Evolutionary conservation across 2,329 filamentous ascomycete genomes (phyloP).

Genomic region (Zymoseptoria ardabiliae): DNA sequence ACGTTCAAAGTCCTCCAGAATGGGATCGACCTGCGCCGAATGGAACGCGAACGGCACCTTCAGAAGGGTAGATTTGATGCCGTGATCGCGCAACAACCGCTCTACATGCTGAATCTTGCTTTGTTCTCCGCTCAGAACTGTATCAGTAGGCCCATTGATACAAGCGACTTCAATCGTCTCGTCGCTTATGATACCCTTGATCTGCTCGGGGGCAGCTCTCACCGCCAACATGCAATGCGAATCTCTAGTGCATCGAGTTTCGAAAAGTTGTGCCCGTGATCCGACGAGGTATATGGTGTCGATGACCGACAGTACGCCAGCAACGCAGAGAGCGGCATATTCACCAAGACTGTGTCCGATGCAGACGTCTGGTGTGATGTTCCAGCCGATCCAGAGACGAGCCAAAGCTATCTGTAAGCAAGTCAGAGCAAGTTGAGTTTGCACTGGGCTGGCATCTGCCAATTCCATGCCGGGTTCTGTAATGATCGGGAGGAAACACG

Average conservation of each 20-base stretch:
- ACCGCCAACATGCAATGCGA: slow-evolving; percentile 26
- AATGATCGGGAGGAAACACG: not conserved
- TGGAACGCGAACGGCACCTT: slow-evolving; percentile 28
- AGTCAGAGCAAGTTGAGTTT: slow-evolving; percentile 5
- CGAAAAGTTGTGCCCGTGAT: slow-evolving; percentile 27
- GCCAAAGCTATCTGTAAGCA: slow-evolving; percentile 10
- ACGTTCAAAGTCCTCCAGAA: slow-evolving; percentile 20
- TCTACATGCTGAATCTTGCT: slow-evolving; percentile 9
- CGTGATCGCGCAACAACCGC: slow-evolving; percentile 3
- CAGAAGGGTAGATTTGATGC: slow-evolving; percentile 11
- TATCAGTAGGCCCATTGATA: slow-evolving; percentile 21
- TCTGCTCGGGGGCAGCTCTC: slow-evolving; percentile 8
- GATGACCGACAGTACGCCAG: slow-evolving; percentile 7
- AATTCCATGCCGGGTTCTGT: not conserved
- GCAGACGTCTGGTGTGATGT: slow-evolving; percentile 7
- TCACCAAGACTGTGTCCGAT: slow-evolving; percentile 19
- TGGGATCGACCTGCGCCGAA: slow-evolving; percentile 26
- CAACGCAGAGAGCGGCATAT: slow-evolving; percentile 6
- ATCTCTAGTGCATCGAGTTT: slow-evolving; percentile 18
- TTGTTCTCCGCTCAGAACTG: slow-evolving; percentile 18
- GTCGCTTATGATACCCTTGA: slow-evolving; percentile 1
- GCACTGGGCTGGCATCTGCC: not conserved
- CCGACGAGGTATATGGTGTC: slow-evolving; percentile 32
- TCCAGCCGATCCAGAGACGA: not conserved
- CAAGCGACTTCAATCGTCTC: slow-evolving; percentile 19